Evolutionary conservation across 2,329 filamentous ascomycete genomes (phyloP).

Genomic region (Claviceps africana): DNA sequence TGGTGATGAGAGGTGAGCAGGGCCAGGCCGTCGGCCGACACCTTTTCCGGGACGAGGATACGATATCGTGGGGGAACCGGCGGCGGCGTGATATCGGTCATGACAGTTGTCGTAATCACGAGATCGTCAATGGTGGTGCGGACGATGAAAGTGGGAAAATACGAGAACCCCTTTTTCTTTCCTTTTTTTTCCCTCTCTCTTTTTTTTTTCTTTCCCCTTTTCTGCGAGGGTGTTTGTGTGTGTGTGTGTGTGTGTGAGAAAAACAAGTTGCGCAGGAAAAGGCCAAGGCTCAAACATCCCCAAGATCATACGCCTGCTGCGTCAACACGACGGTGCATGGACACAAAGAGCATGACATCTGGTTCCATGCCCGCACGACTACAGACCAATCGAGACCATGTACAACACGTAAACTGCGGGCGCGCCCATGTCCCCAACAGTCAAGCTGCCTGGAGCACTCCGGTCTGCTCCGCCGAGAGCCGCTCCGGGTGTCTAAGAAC

Average conservation of each 20-base stretch:
- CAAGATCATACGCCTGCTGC: not conserved
- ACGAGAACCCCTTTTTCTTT: not conserved
- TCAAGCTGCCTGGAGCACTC: too few relatives aligned
- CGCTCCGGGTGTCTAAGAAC: not conserved
- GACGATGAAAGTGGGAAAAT: not conserved
- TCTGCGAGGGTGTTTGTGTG: too few relatives aligned
- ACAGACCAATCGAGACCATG: too few relatives aligned
- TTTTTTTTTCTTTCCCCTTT: too few relatives aligned
- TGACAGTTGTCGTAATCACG: conserved; percentile 16
- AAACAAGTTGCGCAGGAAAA: not conserved
- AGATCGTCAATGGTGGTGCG: not conserved
- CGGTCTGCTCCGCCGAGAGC: not conserved
- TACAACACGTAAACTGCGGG: too few relatives aligned
- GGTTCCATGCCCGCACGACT: not conserved
- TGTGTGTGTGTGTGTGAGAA: not conserved
- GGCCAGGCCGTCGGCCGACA: conserved; percentile 64
- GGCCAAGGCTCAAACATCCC: not conserved
- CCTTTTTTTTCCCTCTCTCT: too few relatives aligned
- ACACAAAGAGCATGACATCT: not conserved
- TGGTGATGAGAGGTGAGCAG: conserved; percentile 53
- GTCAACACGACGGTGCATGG: not conserved
- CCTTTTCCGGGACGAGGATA: conserved; percentile 65
- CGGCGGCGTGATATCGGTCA: not conserved
- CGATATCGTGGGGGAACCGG: conserved; percentile 17
- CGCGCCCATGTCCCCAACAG: too few relatives aligned